Conservation (phyloP, 352 stramenopile genomes). For the Phytophthora sp. region DNA sequence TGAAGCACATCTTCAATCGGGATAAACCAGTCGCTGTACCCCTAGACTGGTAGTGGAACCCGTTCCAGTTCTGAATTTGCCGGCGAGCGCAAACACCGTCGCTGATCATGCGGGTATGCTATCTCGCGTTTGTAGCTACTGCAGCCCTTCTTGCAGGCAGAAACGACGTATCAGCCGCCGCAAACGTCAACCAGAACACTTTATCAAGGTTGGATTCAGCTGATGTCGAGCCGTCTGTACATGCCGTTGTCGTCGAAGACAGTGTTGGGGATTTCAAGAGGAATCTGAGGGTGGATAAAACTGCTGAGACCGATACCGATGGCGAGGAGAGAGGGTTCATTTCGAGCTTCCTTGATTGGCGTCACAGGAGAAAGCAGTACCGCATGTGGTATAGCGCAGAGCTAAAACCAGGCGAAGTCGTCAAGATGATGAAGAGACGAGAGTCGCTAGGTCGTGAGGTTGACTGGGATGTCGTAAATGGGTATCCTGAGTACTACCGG, state of each 20-base stretch:
- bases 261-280: neutral
- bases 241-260: neutral
- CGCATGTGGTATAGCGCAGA: neutral
- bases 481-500: neutral
- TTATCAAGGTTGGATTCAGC: no score
- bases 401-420: neutral
- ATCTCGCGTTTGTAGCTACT: neutral
- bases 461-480: neutral
- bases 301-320: neutral
- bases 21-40: neutral
- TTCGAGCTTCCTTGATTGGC: neutral
- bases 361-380: neutral
- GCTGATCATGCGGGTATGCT: neutral
- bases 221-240: neutral
- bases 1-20: neutral
- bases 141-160: neutral
- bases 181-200: neutral
- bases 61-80: neutral
- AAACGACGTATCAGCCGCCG: neutral
- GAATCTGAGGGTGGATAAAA: neutral
- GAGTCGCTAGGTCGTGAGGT: constrained; percentile 1
- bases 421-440: neutral
- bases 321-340: neutral
- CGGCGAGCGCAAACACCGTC: neutral
- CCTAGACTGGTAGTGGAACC: neutral